Percentiles rank a stretch among this genome's conserved stretches.
These are phyloP conservation scores for Pichia insulana DNA, from an alignment of 805 yeast genomes.

Conservation along the genomic window DNA sequence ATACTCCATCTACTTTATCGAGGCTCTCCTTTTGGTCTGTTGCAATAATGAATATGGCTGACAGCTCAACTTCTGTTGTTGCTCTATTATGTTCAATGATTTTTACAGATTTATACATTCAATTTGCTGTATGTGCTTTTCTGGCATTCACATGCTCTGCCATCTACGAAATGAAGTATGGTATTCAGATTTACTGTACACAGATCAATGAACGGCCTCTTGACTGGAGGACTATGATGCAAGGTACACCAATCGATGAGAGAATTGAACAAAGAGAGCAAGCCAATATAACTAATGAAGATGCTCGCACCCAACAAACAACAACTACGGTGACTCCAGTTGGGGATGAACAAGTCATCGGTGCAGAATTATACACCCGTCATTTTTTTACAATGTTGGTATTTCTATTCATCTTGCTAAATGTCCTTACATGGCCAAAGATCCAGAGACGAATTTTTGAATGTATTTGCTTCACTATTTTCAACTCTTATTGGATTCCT, in stretches of 20 bases:
- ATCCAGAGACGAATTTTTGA: constrained; percentile 49
- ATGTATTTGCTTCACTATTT: constrained; percentile 36
- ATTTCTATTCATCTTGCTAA: constrained; percentile 48
- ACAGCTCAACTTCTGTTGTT: constrained; percentile 59
- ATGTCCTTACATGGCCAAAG: constrained; percentile 56
- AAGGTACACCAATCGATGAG: constrained; percentile 47
- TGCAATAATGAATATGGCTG: constrained; percentile 54
- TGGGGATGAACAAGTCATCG: constrained; percentile 44
- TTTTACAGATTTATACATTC: constrained; percentile 49
- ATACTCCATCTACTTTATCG: constrained; percentile 74
- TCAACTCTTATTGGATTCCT: constrained; percentile 81
- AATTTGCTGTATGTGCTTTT: constrained; percentile 62
- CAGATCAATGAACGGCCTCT: constrained; percentile 67
- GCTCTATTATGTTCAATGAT: constrained; percentile 52
- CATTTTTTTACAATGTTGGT: constrained; percentile 46
- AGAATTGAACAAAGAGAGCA: constrained; percentile 12
- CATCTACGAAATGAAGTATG: constrained; percentile 67
- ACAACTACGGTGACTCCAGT: constrained; percentile 22
- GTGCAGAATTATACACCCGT: constrained; percentile 50
- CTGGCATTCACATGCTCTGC: constrained; percentile 61
- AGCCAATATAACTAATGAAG: not conserved
- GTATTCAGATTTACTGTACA: constrained; percentile 55
- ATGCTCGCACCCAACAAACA: constrained; percentile 15
- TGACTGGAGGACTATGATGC: constrained; percentile 55
- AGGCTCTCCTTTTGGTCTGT: constrained; percentile 64